phyloP scores from a whole-genome alignment of 2,329 filamentous ascomycete genomes.

The Lachnellula cervina region DNA sequence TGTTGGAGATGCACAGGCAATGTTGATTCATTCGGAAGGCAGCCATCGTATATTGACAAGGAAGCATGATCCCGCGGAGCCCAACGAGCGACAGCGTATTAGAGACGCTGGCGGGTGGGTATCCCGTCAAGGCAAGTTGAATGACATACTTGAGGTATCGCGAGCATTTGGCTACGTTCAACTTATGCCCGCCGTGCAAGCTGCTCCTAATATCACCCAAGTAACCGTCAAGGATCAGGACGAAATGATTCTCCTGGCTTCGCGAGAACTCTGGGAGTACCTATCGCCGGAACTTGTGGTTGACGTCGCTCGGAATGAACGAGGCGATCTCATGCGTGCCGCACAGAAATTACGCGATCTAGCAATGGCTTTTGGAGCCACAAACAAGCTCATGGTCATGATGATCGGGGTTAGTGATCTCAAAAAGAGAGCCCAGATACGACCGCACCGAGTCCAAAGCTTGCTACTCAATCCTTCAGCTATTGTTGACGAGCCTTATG shows the following conservation, averaged over 20 bases:
- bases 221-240: constrained; percentile 80
- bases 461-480: constrained; percentile 73
- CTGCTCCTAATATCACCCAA: constrained; percentile 77
- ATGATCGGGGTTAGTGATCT: constrained; percentile 90
- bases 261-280: constrained; percentile 92
- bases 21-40: constrained; percentile 86
- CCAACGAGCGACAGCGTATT: constrained; percentile 78
- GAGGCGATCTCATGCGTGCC: constrained; percentile 86
- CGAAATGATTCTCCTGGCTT: constrained; percentile 89
- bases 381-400: constrained; percentile 98
- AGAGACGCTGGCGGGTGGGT: constrained; percentile 94
- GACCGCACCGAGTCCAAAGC: constrained; percentile 69
- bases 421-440: constrained; percentile 74
- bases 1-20: constrained; percentile 91
- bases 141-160: constrained; percentile 86
- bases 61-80: constrained; percentile 90
- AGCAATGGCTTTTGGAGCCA: constrained; percentile 91
- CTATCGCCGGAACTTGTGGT: constrained; percentile 85
- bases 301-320: constrained; percentile 82
- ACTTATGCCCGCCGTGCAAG: constrained; percentile 87
- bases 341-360: constrained; percentile 92
- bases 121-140: constrained; percentile 87
- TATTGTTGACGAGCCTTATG: constrained; percentile 65
- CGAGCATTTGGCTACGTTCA: constrained; percentile 93
- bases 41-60: constrained; percentile 76